Base-by-base conservation (phyloP, 1,284 basidiomycete species). In the Volvariella surrecta region DNA sequence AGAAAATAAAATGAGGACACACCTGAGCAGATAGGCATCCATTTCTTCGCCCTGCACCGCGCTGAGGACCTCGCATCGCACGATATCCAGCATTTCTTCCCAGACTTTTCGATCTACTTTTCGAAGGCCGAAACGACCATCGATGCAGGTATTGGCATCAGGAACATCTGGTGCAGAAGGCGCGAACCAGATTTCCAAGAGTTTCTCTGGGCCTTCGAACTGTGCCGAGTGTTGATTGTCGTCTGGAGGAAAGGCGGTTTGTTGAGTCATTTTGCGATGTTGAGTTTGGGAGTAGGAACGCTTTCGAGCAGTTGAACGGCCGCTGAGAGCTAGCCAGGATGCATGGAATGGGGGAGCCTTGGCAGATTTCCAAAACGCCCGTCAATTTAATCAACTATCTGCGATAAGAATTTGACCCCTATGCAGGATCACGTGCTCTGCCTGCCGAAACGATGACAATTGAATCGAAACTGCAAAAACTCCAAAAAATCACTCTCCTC, bases 131-230 rank as follows among this genome's bases (percentile, higher is more conserved):
- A 66, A 63, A 55, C 65, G 74, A 50, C 66, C 70, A 52, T 61
- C 49, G 34, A 53, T 51, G 37, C 60, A 54, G 31, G 61, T 54
- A 16, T 58, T 52, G 10, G 68, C 60, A 52, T 69, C 70, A 32
- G 75, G 76, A 6, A 89, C 68, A 37, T 73, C 62, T 8, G 74
- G 72, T 9, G 80, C 67, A 4, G 82, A 83, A 15, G 89, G 87
- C 3, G 89, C 83, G 62, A 99, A 99, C 96, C 96, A 99, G 45
- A 99, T 82, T 68, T 99, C 96, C 44, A 99, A 79, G 34, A 98
- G 79, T 66, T 99, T 99, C 70, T 99, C 96, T 47, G 95, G 90
- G 32, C 86, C 87, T 60, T 89, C 87, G 54, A 88, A 90, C 16
- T 82, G 83, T 37, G 76, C 69, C 40, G 68, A 67, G 41, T 63